Percentiles rank a stretch among this genome's conserved stretches.
These are phyloP conservation scores for Bondarzewia mesenterica DNA, from an alignment of 1,284 basidiomycete genomes.

Conservation along the genomic window DNA sequence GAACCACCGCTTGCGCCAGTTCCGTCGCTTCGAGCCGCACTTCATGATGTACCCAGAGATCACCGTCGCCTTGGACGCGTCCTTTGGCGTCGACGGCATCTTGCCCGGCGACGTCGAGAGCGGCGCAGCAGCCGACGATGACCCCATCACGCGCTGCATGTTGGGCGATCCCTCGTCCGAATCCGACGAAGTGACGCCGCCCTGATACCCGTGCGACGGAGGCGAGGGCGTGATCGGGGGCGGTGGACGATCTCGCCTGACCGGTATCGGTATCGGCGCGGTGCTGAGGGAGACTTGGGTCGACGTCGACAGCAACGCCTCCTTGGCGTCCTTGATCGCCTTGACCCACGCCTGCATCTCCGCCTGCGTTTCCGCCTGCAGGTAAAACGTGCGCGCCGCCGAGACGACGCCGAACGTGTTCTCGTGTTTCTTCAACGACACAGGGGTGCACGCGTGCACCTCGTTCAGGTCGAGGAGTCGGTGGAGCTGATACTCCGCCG, in stretches of 20 bases:
- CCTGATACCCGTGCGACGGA: conserved; percentile 20
- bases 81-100: conserved; percentile 28
- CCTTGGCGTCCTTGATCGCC: conserved; percentile 73
- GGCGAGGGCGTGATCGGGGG: conserved; percentile 26
- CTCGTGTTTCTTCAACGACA: conserved; percentile 84
- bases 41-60: conserved; percentile 95
- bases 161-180: conserved; percentile 57
- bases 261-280: conserved; percentile 18
- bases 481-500: conserved; percentile 87
- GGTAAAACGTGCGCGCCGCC: conserved; percentile 87
- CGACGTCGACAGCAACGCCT: conserved; percentile 51
- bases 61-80: conserved; percentile 45
- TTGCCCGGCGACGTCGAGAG: conserved; percentile 27
- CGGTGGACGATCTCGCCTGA: conserved; percentile 3
- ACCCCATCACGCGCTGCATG: conserved; percentile 14
- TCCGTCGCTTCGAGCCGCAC: conserved; percentile 86
- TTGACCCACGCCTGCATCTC: conserved; percentile 84
- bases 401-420: conserved; percentile 93
- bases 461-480: conserved; percentile 84
- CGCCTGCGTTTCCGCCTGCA: conserved; percentile 65
- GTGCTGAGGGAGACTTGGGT: conserved; percentile 44
- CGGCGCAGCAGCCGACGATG: conserved; percentile 7
- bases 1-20: conserved; percentile 95
- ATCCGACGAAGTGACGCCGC: conserved; percentile 58
- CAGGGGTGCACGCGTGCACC: conserved; percentile 85